Base-by-base conservation (phyloP, 257 asterid genomes). In the Plantago elongata region DNA sequence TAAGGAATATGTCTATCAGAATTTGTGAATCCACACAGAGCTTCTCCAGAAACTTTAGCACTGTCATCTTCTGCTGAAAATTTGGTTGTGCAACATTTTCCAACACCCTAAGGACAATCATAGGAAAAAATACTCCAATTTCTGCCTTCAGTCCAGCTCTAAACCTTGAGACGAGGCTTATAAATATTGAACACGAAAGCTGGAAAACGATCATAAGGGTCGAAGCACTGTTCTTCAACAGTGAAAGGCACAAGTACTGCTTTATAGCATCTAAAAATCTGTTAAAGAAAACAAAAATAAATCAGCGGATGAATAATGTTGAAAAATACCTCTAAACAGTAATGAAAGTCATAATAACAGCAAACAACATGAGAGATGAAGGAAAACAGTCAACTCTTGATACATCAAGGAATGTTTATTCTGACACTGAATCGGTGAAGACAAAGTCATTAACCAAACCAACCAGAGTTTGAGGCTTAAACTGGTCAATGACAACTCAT, bases 121-220 rank as follows among this genome's bases (percentile, higher is more conserved):
- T 93, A 15, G 99, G 99, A 74, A 89, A 93, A 86, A 93, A 89
- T 42, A 93, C 95, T 56, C 99, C 99, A 74, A 91, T 88, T 75
- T 91, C 98, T 72, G 96, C 96, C 80, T 91, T 91, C 74, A 88
- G 74, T 45, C 98, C 98, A 67, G 94, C 96, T 82, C 98, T 86
- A 80, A 91, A 91, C 77, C 96, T 80, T 67, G 98, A 84, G 29
- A 91, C 96, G 75, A 91, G 79, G 67, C 98, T 91, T 22, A 91
- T 82, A 65, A 91, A 91, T 76, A 91, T 91, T 58, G 98, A 91
- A 88, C 98, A 88, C n/a, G 98, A 91, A 70, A 91, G 98, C 89
- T 91, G 98, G 87, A 88, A 91, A 69, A 91, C 86, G 74, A 84
- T 86, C 95, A 88, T 81, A 58, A 86, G 95, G 52, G 94, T 83